Evolutionary conservation across 2,329 filamentous ascomycete species (phyloP), one percentile per base, ranked within the genome.

Genomic region (Calonectria fujianensis): DNA sequence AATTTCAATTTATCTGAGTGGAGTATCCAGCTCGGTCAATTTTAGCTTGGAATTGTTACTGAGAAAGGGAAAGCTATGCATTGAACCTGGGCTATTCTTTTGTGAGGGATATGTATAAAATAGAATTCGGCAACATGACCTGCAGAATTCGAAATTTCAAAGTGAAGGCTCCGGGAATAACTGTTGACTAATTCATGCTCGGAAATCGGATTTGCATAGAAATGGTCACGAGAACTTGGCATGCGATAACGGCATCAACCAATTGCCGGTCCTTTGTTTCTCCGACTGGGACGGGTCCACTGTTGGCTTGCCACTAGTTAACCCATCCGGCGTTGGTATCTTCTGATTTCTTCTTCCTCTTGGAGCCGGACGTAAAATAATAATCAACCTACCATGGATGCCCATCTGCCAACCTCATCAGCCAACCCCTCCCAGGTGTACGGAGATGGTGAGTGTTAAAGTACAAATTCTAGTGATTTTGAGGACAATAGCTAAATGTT

Each of bases 181-280:
- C 14, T 63, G 1, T 18, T 10, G 16, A 4, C 4, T 20, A 16
- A 24, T 35, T 3, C 39, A 20, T 41, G 24, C 35, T 45, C 24
- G 57, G 57, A 10, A 20, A 63, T 18, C 13, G 35, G 24, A 9
- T 39, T 29, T 63, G 37, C 18, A 13, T 41, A 27, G n/a, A 18
- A 27, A 35, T 29, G 24, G 57, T 63, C 24, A 29, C 37, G 35
- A 41, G 37, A 41, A n/a, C 52, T 18, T n/a, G 11, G 29, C 16
- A 13, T 57, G 57, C 57, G 57, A 63, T 63, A 63, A 63, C 57
- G 57, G 57, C 57, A 63, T 63, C 14, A 39, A 63, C 57, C 16
- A 63, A 41, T 0, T 20, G 35, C 37, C 57, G 57, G 57, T 63
- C 35, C 57, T 41, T 63, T 41, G 16, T 63, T 63, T 63, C 57